Conservation (phyloP, 2,329 filamentous ascomycete genomes). For the Leptoxyphium fumago region DNA sequence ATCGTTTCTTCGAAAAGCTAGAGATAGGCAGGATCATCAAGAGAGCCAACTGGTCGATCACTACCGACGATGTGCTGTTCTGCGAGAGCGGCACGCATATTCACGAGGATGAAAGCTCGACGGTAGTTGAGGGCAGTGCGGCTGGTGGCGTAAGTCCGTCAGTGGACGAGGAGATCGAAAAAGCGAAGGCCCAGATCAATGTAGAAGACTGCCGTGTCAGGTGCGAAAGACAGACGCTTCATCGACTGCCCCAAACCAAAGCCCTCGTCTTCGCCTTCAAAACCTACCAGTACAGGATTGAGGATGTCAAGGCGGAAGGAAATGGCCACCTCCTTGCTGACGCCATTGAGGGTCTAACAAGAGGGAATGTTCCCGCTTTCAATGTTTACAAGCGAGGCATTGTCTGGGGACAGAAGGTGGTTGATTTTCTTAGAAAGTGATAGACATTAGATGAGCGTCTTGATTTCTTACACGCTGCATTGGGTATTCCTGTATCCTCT, state of each 20-base stretch:
- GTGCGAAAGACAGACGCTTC: conserved; percentile 47
- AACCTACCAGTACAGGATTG: conserved; percentile 45
- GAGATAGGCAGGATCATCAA: conserved; percentile 40
- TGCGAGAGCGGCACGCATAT: conserved; percentile 29
- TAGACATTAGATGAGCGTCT: no score
- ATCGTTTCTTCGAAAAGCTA: conserved; percentile 43
- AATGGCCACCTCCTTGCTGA: conserved; percentile 36
- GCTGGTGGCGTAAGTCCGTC: neutral
- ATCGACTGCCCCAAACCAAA: conserved; percentile 38
- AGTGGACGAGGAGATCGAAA: conserved; percentile 15
- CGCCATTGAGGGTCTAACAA: conserved; percentile 45
- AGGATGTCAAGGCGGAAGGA: conserved; percentile 42
- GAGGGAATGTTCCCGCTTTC: conserved; percentile 43
- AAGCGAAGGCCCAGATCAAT: conserved; percentile 16
- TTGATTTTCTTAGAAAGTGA: conserved; percentile 27
- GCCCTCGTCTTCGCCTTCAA: conserved; percentile 48
- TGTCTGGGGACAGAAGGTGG: conserved; percentile 42
- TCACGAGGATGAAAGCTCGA: conserved; percentile 19
- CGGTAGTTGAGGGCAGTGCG: conserved; percentile 12
- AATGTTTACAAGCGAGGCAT: conserved; percentile 43
- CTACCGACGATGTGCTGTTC: conserved; percentile 27
- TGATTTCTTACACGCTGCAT: no score
- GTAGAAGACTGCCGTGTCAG: conserved; percentile 34
- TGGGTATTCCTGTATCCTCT: no score
- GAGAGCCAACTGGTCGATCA: conserved; percentile 40